Evolutionary conservation across 306 rosid genomes (phyloP).

Genomic region (Cucumis sativus): DNA sequence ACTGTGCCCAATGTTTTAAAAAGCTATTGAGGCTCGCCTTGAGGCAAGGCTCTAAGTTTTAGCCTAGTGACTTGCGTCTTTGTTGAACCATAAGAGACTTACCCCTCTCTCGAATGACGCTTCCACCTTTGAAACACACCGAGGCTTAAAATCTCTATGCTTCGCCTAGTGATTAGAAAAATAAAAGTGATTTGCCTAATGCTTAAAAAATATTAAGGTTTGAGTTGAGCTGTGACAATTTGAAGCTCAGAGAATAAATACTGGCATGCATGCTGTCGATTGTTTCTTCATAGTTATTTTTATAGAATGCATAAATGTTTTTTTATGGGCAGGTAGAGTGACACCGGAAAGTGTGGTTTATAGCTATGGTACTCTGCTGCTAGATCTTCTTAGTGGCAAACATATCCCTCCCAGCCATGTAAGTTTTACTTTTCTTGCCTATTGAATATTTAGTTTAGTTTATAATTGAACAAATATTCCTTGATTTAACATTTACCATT

Average conservation of each 20-base stretch:
- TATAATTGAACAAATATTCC: not conserved
- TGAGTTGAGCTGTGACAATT: no score
- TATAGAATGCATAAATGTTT: not conserved
- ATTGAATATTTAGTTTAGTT: not conserved
- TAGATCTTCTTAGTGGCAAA: slow-evolving; percentile 94
- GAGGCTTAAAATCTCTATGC: no score
- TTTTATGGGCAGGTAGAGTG: slow-evolving; percentile 63
- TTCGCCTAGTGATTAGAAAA: no score
- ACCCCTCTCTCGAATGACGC: no score
- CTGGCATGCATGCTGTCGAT: not conserved
- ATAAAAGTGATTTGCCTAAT: no score
- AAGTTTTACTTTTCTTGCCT: slow-evolving; percentile 15
- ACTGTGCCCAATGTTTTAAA: not conserved
- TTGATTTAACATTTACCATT: not conserved
- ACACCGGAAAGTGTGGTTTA: slow-evolving; percentile 80
- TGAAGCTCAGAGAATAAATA: not conserved
- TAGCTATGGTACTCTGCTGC: slow-evolving; percentile 80
- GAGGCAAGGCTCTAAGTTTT: no score
- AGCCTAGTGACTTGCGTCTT: no score
- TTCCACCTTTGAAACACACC: no score
- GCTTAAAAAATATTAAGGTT: no score
- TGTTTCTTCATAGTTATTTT: not conserved
- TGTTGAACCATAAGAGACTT: no score
- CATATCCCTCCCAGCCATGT: slow-evolving; percentile 93
- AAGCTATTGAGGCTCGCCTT: no score